Percentiles rank a stretch among this genome's conserved stretches.
phyloP scores from a whole-genome alignment of 1,284 basidiomycete genomes.

The Ganoderma sinense region DNA sequence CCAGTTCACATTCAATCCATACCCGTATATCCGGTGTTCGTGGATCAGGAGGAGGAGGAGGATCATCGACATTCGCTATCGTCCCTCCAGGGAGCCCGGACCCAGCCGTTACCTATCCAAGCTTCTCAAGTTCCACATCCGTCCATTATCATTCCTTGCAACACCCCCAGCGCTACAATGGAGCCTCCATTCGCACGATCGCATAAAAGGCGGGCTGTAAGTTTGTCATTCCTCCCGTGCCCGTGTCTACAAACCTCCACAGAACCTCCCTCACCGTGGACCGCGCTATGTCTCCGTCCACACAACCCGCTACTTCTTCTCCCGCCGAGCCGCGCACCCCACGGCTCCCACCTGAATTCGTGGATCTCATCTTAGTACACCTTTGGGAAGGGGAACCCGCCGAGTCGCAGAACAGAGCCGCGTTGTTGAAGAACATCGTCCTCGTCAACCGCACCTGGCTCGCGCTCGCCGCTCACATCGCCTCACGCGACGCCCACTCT shows the following conservation, averaged over 20 bases:
- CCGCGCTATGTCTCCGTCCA: neutral
- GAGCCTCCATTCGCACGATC: neutral
- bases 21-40: too few relatives aligned
- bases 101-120: too few relatives aligned
- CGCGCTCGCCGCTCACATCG: conserved; percentile 39
- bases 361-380: conserved; percentile 43
- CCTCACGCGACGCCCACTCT: conserved; percentile 43
- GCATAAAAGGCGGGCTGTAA: neutral
- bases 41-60: too few relatives aligned
- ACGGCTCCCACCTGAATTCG: conserved; percentile 45
- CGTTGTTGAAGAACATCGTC: conserved; percentile 40
- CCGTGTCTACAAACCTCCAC: neutral
- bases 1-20: too few relatives aligned
- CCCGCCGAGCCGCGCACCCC: conserved; percentile 11
- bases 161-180: neutral
- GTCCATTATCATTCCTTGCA: neutral
- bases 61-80: too few relatives aligned
- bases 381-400: conserved; percentile 37
- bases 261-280: neutral
- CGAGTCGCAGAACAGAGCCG: too few relatives aligned
- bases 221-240: neutral
- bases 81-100: too few relatives aligned
- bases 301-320: neutral
- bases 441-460: conserved; percentile 43
- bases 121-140: neutral